Conservation (phyloP, 140 eudicot genomes). For the Eryngium alpinum region DNA sequence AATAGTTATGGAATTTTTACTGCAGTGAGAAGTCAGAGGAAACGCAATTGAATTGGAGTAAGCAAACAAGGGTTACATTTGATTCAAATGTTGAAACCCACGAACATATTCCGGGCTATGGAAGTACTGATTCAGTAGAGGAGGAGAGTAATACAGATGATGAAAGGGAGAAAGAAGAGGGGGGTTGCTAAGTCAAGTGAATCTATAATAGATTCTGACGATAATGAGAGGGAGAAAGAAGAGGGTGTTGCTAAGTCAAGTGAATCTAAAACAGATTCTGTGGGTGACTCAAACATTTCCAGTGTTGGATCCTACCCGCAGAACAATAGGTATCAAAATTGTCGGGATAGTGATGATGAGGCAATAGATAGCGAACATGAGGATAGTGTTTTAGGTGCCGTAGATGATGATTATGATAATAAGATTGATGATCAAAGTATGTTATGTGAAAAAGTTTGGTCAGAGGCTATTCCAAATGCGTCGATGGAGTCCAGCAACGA, state of each 20-base stretch:
- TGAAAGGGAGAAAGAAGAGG: slow-evolving; percentile 23
- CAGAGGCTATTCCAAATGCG: slow-evolving; percentile 43
- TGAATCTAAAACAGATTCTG: slow-evolving; percentile 35
- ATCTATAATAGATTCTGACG: slow-evolving; percentile 32
- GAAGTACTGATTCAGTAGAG: slow-evolving; percentile 52
- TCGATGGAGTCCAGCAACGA: slow-evolving; percentile 43
- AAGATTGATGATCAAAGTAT: slow-evolving; percentile 22
- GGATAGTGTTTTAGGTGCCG: slow-evolving; percentile 48
- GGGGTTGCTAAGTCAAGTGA: slow-evolving; percentile 16
- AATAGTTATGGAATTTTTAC: background rate
- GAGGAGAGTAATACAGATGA: slow-evolving; percentile 25
- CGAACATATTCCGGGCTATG: slow-evolving; percentile 50
- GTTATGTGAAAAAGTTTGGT: slow-evolving; percentile 40
- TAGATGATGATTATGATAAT: slow-evolving; percentile 18
- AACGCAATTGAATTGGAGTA: slow-evolving; percentile 36
- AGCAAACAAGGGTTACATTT: slow-evolving; percentile 81
- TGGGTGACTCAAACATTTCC: slow-evolving; percentile 34
- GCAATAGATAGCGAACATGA: slow-evolving; percentile 42
- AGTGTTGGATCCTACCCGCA: slow-evolving; percentile 61
- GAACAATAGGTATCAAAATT: slow-evolving; percentile 78
- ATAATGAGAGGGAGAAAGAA: slow-evolving; percentile 20
- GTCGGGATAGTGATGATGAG: slow-evolving; percentile 81
- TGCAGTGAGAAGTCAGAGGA: slow-evolving; percentile 54
- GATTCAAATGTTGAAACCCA: slow-evolving; percentile 59
- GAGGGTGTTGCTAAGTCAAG: slow-evolving; percentile 16